A percentile compares a stretch with the other conserved stretches of the same genome.
phyloP scores from a whole-genome alignment of 2,329 filamentous ascomycete genomes.

The Tolypocladium album region DNA sequence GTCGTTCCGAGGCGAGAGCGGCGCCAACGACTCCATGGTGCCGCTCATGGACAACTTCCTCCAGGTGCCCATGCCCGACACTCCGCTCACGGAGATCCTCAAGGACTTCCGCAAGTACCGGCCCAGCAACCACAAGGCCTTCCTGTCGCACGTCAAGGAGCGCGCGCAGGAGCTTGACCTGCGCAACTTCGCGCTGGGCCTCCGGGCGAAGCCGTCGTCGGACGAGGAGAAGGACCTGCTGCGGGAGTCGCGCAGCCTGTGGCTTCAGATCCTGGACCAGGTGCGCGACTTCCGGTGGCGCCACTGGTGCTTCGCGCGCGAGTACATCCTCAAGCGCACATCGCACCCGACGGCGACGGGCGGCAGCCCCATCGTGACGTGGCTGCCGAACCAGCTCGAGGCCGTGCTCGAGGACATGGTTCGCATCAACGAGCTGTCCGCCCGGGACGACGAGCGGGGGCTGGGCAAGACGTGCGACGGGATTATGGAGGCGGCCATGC shows the following conservation, averaged over 20 bases:
- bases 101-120: constrained; percentile 83
- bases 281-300: constrained; percentile 75
- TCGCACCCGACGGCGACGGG: constrained; percentile 69
- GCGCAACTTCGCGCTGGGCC: constrained; percentile 45
- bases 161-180: constrained; percentile 38
- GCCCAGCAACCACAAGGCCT: constrained; percentile 78
- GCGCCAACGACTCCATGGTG: constrained; percentile 91
- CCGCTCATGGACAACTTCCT: constrained; percentile 83
- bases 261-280: constrained; percentile 58
- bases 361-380: constrained; percentile 73
- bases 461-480: constrained; percentile 38
- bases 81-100: constrained; percentile 79
- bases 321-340: constrained; percentile 75
- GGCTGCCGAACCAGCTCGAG: constrained; percentile 71
- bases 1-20: constrained; percentile 83
- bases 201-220: constrained; percentile 9
- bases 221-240: constrained; percentile 30
- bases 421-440: constrained; percentile 37
- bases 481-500: constrained; percentile 56
- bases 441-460: constrained; percentile 23
- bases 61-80: constrained; percentile 77
- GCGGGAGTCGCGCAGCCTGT: constrained; percentile 45
- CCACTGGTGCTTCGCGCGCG: constrained; percentile 76
- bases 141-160: constrained; percentile 60
- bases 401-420: constrained; percentile 65